Base-by-base conservation (phyloP, 2,329 filamentous ascomycete genomes). In the Alternaria longipes region DNA sequence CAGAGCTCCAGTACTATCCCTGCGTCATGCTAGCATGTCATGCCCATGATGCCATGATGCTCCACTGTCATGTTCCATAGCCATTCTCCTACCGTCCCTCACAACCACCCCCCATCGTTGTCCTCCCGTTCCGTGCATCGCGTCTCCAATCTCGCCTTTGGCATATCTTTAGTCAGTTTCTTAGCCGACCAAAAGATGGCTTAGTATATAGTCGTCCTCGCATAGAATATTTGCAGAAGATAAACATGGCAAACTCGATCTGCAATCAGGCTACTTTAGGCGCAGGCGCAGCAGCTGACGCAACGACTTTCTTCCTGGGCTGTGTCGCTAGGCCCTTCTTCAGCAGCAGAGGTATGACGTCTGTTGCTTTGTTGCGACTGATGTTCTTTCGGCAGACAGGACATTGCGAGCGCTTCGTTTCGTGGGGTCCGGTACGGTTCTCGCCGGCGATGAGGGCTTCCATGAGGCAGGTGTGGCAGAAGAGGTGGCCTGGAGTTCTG, bases 391-490 rank as follows among this genome's bases (percentile, higher is more conserved):
- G 74, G 64, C 82, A 83, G 8, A 84, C 80, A 8, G 84, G 83
- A 64, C 84, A 85, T 53, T 81, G 80, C 0, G 78, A 78, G 22
- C 77, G 76, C 45, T 76, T 81, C 1, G 78, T 80, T 62, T 80
- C 79, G 44, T 78, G 78, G 7, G 79, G 76, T 1, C 80, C 81
- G 9, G 79, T 71, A 41, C 82, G 83, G 64, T 83, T 83, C 66
- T 87, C 85, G 44, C 83, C 83, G 26, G 83, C 84, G 40, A 84
- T 84, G 18, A 90, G 76, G n/a, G 86, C 84, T 70, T 88, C 85
- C 52, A 85, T 83, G 42, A 90, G 84, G 67, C 87, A 90, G 36
- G 84, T 84, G 67, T 89, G 87, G 72, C 87, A 90, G 74, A 89
- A 89, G 24, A 89, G 80, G 70, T 90, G 87, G 0, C 87, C 86